Conservation (phyloP, 164 flowering plant species). For the Umbellularia californica region DNA sequence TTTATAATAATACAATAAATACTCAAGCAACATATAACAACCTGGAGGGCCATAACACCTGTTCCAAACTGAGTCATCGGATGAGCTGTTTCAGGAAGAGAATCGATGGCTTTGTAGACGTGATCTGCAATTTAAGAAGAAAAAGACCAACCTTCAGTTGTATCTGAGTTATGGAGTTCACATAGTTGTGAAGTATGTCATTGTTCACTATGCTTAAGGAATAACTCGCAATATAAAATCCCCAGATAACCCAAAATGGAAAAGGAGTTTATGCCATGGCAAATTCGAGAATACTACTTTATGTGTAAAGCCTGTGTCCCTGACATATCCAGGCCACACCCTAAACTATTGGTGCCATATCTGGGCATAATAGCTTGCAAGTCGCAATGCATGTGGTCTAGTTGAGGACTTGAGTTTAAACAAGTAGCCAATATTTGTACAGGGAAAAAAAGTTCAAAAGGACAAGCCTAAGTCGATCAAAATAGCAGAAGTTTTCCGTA, state of each 20-base stretch:
- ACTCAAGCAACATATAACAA: slow-evolving; percentile 15
- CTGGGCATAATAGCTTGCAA: not conserved
- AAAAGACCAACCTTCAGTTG: not conserved
- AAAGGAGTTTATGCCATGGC: not conserved
- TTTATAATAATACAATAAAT: too few species aligned
- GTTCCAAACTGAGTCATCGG: slow-evolving; percentile 98
- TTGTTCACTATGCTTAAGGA: not conserved
- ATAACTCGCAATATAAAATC: not conserved
- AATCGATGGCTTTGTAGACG: slow-evolving; percentile 74
- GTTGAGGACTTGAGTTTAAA: not conserved
- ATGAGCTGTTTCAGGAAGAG: slow-evolving; percentile 79
- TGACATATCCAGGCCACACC: too few species aligned
- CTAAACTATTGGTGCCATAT: not conserved
- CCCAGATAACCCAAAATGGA: not conserved
- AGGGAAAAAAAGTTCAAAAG: too few species aligned
- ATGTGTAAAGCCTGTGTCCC: too few species aligned
- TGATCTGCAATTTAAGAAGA: slow-evolving; percentile 56
- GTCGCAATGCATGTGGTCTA: not conserved
- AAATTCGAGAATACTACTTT: too few species aligned
- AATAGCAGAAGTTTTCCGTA: not conserved
- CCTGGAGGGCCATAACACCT: slow-evolving; percentile 99
- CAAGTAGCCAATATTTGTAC: too few species aligned
- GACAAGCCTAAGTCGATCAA: too few species aligned
- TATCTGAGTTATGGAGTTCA: not conserved
- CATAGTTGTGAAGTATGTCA: too few species aligned